Evolutionary conservation across 306 rosid genomes (phyloP), one percentile per base, ranked within the genome.

Genomic region (Inga laurina): DNA sequence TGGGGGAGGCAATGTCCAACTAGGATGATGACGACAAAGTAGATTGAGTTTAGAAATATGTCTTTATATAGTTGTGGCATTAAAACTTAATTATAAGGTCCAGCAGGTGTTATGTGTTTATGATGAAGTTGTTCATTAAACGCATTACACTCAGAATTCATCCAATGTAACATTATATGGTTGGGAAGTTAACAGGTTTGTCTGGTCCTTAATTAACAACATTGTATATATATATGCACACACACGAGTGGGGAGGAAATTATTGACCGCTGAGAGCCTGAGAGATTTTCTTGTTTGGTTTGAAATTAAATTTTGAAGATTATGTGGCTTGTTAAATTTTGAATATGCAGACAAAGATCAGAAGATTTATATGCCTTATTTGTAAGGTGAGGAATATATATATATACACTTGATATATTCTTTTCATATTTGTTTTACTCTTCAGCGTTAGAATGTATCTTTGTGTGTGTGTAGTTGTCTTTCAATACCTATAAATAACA

Each of bases 11-110:
- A 14, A 2, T 13, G 9, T 84, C 14, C 46, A 72, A 37, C 13
- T 88, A 71, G 64, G 64, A 21, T 93, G 82, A 11, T 49, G 13
- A 52, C 56, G 39, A 21, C 19, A 4, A 52, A 75, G 43, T 48
- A 77, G 30, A 56, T 11, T 8, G 52, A 10, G 61, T 43, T 54
- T 76, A 16, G 52, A 39, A 77, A 30, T 21, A 56, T 6, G 18
- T 64, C 30, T 45, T 62, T 8, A n/a, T 57, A 27, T 41, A 21
- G 8, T 11, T 21, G n/a, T 9, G 12, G 15, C 74, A 70, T 21
- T 24, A 67, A 67, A 62, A 4, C 7, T 64, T 52, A 49, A 44
- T 44, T 11, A 49, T 16, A 52, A 27, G 19, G 69, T 64, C 32
- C 65, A n/a, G n/a, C 19, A 46, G 22, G 59, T 52, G 7, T 52